Evolutionary conservation across 495 filamentous ascomycete species (phyloP), one percentile per base, ranked within the genome.

Genomic region (Peziza echinospora): DNA sequence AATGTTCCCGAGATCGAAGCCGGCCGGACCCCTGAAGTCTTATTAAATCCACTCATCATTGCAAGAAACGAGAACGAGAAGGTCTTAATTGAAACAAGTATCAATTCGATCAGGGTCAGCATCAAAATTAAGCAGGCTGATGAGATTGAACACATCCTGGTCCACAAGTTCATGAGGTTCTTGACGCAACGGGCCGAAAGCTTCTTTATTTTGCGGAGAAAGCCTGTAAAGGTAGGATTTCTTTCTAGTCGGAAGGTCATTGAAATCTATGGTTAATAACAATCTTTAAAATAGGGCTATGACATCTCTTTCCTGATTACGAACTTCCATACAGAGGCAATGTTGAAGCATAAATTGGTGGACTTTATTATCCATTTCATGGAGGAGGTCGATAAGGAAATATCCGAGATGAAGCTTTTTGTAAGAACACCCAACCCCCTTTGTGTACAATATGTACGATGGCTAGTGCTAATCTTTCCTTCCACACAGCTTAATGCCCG

Each of bases 351-450:
- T 59, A 94, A 97, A 66, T 67, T 97, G 50, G 91, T 97, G 8
- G 89, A 97, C 58, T 97, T 97, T 57, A 89, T 96, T 49, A 92
- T 99, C 49, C 78, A 93, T 52, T 96, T 94, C 60, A 94, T 96
- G 86, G 87, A 96, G 65, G 91, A 99, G 58, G 89, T 96, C 24
- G 89, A 96, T 59, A 96, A 96, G 68, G 91, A 99, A 63, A 96
- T 96, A 45, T 96, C 87, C 1, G 91, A 96, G 64, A 94, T 96
- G 89, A 99, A 99, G 73, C 75, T 99, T 51, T 99, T 96, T 64
- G 87, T 96, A 75, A 44, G 83, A 70, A 19, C 19, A 44, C 28
- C 41, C 21, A 44, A n/a, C n/a, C n/a, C n/a, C n/a, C n/a, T n/a
- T n/a, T n/a, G n/a, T n/a, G n/a, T n/a, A n/a, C n/a, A n/a, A n/a